Conservation (phyloP, 2,329 filamentous ascomycete species). For the Grosmannia penicillata region DNA sequence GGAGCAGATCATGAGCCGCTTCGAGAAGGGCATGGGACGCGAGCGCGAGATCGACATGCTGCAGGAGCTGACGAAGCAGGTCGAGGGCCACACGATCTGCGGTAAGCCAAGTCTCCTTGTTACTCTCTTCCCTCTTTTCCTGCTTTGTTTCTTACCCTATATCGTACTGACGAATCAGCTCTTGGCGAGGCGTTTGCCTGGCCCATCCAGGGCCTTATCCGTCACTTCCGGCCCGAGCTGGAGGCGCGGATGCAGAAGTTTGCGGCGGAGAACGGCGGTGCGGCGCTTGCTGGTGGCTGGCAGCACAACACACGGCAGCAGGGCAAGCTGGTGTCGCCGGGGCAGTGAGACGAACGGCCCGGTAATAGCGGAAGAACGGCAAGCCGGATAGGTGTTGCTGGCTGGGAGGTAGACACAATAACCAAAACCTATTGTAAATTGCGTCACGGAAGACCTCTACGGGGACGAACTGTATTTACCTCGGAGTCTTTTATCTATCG, state of each 20-base stretch:
- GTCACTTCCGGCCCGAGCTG: constrained; percentile 92
- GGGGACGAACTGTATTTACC: too few relatives aligned
- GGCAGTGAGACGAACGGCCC: too few relatives aligned
- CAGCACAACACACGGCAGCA: constrained; percentile 56
- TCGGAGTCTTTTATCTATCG: too few relatives aligned
- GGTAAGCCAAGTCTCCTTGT: constrained; percentile 38
- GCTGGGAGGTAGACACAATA: too few relatives aligned
- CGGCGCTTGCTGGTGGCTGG: constrained; percentile 80
- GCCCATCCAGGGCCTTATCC: constrained; percentile 95
- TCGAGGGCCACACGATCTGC: constrained; percentile 98
- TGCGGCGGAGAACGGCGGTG: constrained; percentile 55
- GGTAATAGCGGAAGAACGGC: too few relatives aligned
- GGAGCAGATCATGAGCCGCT: constrained; percentile 95
- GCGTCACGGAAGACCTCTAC: too few relatives aligned
- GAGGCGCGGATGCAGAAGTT: constrained; percentile 82
- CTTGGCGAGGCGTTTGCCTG: constrained; percentile 96
- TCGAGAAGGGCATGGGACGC: constrained; percentile 79
- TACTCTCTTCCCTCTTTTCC: neutral
- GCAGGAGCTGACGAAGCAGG: constrained; percentile 97
- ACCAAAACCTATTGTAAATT: too few relatives aligned
- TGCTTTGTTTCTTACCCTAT: neutral
- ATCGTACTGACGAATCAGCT: constrained; percentile 33
- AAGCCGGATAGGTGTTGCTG: too few relatives aligned
- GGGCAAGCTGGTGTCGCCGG: constrained; percentile 76
- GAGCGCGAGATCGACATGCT: constrained; percentile 97